Conservation (phyloP, 1,139 yeast genomes). For the Geotrichum aggregatum region DNA sequence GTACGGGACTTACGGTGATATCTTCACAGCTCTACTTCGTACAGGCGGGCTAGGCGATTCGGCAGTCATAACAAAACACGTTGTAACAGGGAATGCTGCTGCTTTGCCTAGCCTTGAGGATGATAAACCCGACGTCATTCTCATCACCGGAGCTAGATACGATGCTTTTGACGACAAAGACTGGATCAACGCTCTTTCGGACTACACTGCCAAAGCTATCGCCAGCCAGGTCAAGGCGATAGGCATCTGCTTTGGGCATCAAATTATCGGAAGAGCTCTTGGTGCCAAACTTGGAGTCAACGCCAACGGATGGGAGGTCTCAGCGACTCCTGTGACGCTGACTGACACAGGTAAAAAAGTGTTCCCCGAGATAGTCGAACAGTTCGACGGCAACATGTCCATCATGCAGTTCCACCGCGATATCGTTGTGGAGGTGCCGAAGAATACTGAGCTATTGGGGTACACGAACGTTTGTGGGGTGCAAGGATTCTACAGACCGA, state of each 20-base stretch:
- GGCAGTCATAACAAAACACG: constrained; percentile 40
- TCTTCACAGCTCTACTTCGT: constrained; percentile 33
- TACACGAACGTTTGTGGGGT: constrained; percentile 50
- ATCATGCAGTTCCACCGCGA: constrained; percentile 71
- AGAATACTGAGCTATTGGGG: constrained; percentile 34
- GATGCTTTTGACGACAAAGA: constrained; percentile 51
- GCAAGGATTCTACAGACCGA: constrained; percentile 57
- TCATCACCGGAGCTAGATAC: constrained; percentile 61
- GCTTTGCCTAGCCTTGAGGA: constrained; percentile 41
- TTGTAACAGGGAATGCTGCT: constrained; percentile 42
- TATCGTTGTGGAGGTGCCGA: constrained; percentile 51
- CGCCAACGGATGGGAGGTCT: constrained; percentile 8
- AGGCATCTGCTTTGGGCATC: constrained; percentile 10
- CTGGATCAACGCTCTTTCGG: constrained; percentile 52
- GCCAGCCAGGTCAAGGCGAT: not conserved
- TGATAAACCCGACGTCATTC: constrained; percentile 42
- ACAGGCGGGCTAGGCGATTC: constrained; percentile 30
- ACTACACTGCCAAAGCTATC: constrained; percentile 1
- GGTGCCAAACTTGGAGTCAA: not conserved
- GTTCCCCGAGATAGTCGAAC: not conserved
- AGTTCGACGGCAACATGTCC: not conserved
- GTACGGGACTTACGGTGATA: constrained; percentile 37
- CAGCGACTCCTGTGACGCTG: not conserved
- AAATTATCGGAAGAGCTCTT: constrained; percentile 6
- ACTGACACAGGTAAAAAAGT: not conserved